Evolutionary conservation across 1,284 basidiomycete genomes (phyloP).

Genomic region (Cystobasidium pallidum): DNA sequence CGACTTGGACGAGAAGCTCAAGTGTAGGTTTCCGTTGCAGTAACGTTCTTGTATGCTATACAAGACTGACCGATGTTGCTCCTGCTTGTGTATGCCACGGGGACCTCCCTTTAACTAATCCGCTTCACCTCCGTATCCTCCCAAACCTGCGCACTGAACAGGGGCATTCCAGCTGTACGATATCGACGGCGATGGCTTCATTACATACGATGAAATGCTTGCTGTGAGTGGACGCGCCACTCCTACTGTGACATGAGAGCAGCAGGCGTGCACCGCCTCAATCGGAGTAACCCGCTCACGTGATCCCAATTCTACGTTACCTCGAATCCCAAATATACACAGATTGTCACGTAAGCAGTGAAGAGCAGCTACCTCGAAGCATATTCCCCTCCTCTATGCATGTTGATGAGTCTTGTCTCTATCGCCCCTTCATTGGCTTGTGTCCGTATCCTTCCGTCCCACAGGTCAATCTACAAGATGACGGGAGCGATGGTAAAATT

Average conservation of each 20-base stretch:
- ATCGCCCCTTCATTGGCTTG: no score
- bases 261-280: constrained; percentile 3
- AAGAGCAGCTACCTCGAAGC: no score
- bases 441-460: no score
- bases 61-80: no score
- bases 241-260: no score
- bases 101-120: not conserved
- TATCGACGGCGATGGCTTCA: constrained; percentile 94
- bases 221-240: constrained; percentile 36
- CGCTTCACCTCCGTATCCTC: not conserved
- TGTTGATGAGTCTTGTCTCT: no score
- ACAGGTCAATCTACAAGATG: constrained; percentile 97
- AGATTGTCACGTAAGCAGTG: constrained; percentile 17
- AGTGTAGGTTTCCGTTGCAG: constrained; percentile 83
- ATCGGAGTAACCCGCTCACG: not conserved
- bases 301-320: no score
- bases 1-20: constrained; percentile 94
- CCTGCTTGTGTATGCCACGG: not conserved
- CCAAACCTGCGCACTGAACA: constrained; percentile 55
- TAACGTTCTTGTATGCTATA: no score
- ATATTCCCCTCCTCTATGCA: no score
- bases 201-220: constrained; percentile 98
- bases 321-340: not conserved
- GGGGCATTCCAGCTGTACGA: constrained; percentile 99
- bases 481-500: constrained; percentile 99